Conservation (phyloP, 176 grass and related monocot genomes). For the Raddia distichophylla region DNA sequence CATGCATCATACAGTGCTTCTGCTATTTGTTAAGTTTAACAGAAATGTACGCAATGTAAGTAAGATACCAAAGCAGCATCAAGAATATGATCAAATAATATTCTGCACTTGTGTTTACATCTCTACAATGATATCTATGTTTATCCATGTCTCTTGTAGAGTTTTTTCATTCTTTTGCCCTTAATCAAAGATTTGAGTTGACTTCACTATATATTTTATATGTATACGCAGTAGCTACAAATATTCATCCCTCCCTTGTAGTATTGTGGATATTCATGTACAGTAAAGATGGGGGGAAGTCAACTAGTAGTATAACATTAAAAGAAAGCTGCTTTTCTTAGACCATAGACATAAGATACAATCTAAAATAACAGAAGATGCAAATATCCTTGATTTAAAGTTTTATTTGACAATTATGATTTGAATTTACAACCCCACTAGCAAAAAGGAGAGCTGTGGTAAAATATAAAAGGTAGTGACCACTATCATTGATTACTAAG, state of each 20-base stretch:
- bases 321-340: neutral
- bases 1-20: neutral
- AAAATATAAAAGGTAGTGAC: neutral
- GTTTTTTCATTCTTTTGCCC: neutral
- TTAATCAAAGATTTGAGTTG: conserved; percentile 13
- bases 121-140: neutral
- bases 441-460: neutral
- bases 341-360: neutral
- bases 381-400: neutral
- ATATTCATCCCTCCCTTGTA: neutral
- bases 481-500: neutral
- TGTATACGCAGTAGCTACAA: neutral
- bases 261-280: neutral
- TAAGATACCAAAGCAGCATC: conserved; percentile 2
- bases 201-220: neutral
- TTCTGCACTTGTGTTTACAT: neutral
- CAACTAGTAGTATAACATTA: neutral
- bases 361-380: neutral
- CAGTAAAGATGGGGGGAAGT: neutral
- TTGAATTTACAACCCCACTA: neutral
- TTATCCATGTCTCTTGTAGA: neutral
- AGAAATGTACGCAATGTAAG: conserved; percentile 25
- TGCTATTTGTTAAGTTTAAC: neutral
- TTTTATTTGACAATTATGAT: neutral
- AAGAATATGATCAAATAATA: conserved; percentile 6